A percentile compares a stretch with the other conserved stretches of the same genome.
Conservation (phyloP, 768 basidiomycete genomes). For the Neoboletus magnificus region DNA sequence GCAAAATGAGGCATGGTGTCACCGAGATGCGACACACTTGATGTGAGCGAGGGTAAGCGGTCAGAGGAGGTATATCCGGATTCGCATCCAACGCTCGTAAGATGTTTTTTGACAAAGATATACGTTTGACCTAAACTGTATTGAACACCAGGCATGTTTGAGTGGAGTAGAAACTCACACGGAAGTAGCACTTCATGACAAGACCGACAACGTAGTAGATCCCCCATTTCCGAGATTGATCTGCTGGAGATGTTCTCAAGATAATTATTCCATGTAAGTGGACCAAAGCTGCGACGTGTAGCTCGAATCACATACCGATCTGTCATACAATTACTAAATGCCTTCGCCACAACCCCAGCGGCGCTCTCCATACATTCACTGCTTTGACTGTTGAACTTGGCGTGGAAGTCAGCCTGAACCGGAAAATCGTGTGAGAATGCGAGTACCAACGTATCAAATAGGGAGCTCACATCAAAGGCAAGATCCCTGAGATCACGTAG, state of each 20-base stretch:
- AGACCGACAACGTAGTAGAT: slow-evolving; percentile 90
- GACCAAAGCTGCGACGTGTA: not conserved
- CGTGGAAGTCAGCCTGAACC: slow-evolving; percentile 58
- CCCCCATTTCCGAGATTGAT: slow-evolving; percentile 83
- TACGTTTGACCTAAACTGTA: slow-evolving; percentile 70
- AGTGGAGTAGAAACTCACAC: slow-evolving; percentile 45
- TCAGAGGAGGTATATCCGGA: slow-evolving; percentile 76
- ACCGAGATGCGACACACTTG: slow-evolving; percentile 50
- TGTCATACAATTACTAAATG: slow-evolving; percentile 84
- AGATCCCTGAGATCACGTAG: slow-evolving; percentile 80
- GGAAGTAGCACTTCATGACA: slow-evolving; percentile 93
- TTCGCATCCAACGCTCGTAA: slow-evolving; percentile 85
- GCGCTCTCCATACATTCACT: slow-evolving; percentile 81
- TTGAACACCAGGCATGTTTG: not conserved
- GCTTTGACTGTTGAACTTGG: slow-evolving; percentile 51
- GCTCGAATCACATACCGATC: slow-evolving; percentile 52
- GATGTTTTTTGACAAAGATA: slow-evolving; percentile 89
- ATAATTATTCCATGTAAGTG: not conserved
- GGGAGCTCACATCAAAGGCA: slow-evolving; percentile 69
- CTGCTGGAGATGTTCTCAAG: slow-evolving; percentile 59
- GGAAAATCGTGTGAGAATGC: not conserved
- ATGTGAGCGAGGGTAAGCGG: slow-evolving; percentile 76
- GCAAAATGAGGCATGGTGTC: slow-evolving; percentile 1
- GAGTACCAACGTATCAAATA: not conserved
- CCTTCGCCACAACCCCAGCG: slow-evolving; percentile 82